A percentile compares a stretch with the other conserved stretches of the same genome.
These are phyloP conservation scores for Triangularia verruculosa DNA, from an alignment of 2,329 filamentous ascomycete genomes.

Conservation along the genomic window DNA sequence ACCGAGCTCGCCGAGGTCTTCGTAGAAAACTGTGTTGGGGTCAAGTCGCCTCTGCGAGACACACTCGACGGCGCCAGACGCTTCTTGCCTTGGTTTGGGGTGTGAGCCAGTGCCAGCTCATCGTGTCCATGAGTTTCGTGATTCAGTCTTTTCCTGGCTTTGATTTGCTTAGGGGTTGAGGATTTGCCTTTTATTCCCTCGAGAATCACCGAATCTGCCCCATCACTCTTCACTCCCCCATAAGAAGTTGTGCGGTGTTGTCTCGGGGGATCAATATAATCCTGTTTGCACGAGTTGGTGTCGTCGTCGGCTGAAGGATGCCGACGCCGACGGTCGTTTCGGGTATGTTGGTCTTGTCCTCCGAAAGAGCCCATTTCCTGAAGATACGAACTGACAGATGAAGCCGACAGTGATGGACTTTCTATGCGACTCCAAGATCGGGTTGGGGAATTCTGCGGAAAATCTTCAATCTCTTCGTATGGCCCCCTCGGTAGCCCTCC, in stretches of 20 bases:
- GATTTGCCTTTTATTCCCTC: not conserved
- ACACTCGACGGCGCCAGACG: slow-evolving; percentile 5
- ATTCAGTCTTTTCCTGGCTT: slow-evolving; percentile 14
- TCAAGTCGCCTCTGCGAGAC: slow-evolving; percentile 17
- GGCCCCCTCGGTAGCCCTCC: not conserved
- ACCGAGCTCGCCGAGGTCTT: not conserved
- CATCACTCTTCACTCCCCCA: not conserved
- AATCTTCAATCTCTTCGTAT: slow-evolving; percentile 18
- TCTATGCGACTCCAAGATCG: slow-evolving; percentile 17
- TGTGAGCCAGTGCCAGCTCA: slow-evolving; percentile 7
- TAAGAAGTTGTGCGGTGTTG: not conserved
- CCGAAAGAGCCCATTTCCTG: slow-evolving; percentile 11
- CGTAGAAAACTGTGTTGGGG: slow-evolving; percentile 7
- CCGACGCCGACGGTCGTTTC: slow-evolving; percentile 12
- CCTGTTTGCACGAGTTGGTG: not conserved
- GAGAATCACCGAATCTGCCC: slow-evolving; percentile 18
- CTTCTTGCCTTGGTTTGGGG: not conserved
- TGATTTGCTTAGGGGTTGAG: not conserved
- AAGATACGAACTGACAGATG: slow-evolving; percentile 12
- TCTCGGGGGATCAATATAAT: not conserved
- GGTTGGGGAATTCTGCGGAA: slow-evolving; percentile 11
- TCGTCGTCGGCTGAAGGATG: slow-evolving; percentile 2
- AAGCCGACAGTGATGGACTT: slow-evolving; percentile 13
- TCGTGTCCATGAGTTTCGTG: slow-evolving; percentile 11
- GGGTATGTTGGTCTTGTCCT: not conserved